These are phyloP conservation scores for Euphorbia celastroides DNA, from an alignment of 441 rosid species.

Conservation along the genomic window DNA sequence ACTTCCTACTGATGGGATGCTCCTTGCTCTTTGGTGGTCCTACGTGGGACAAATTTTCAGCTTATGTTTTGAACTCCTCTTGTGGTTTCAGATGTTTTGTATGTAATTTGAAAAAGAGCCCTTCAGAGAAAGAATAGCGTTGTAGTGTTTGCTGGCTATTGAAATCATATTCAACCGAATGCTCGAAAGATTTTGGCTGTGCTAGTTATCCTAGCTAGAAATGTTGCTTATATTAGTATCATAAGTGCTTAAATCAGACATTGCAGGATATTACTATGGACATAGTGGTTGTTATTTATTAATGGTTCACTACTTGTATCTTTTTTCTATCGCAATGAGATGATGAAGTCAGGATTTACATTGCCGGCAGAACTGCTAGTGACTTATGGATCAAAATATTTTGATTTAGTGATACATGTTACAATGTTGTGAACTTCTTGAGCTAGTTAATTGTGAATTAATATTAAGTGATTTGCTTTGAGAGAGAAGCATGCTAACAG, in stretches of 20 bases:
- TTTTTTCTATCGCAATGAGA: background rate
- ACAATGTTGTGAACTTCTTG: background rate
- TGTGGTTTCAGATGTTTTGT: background rate
- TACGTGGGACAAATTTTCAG: background rate
- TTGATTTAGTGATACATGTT: background rate
- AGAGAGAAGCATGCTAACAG: background rate
- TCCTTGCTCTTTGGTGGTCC: background rate
- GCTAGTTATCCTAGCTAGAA: background rate
- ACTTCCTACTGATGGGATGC: background rate
- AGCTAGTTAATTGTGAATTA: background rate
- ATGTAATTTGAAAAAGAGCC: background rate
- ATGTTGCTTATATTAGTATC: background rate
- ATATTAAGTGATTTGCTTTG: background rate
- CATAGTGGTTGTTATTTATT: background rate
- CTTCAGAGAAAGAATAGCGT: background rate
- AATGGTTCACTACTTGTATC: background rate
- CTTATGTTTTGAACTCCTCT: background rate
- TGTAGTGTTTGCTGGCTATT: background rate
- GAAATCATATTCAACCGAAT: background rate
- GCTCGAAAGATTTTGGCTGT: background rate
- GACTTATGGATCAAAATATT: background rate
- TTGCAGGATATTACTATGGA: background rate
- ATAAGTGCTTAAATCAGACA: background rate
- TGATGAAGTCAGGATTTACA: constrained; percentile 3
- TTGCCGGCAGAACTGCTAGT: background rate